A percentile compares a stretch with the other conserved stretches of the same genome.
These are phyloP conservation scores for Phytomonas sp. DNA, from an alignment of 208 protist species.

Conservation along the genomic window DNA sequence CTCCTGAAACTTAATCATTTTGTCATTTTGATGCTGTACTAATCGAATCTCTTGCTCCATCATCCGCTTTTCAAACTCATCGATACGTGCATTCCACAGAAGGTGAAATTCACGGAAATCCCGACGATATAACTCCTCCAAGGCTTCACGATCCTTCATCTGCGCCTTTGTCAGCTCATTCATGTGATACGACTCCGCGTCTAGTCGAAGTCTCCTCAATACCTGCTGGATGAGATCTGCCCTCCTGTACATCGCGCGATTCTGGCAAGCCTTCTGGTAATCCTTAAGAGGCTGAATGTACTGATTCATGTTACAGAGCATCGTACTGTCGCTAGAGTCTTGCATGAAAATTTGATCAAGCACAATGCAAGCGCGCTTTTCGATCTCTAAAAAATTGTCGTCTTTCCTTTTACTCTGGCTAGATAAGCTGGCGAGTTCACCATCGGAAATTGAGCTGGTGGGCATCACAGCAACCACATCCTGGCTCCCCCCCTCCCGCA, in stretches of 20 bases:
- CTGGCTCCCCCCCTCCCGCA: neutral
- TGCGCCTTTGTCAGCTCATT: constrained; percentile 84
- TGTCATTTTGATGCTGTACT: constrained; percentile 85
- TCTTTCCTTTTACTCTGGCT: constrained; percentile 11
- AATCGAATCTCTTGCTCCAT: constrained; percentile 69
- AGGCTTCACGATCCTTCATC: constrained; percentile 65
- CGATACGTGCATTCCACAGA: constrained; percentile 83
- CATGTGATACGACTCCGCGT: constrained; percentile 86
- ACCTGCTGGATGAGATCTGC: constrained; percentile 89
- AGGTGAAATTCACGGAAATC: constrained; percentile 84
- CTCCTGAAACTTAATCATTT: constrained; percentile 68
- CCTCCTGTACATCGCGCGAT: constrained; percentile 83
- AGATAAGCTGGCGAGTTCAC: neutral
- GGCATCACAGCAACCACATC: no score
- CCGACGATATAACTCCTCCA: constrained; percentile 82
- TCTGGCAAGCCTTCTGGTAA: constrained; percentile 77
- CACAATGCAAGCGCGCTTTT: constrained; percentile 48
- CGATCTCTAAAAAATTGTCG: constrained; percentile 33
- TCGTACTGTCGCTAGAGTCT: constrained; percentile 27
- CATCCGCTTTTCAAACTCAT: constrained; percentile 80
- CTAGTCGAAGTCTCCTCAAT: constrained; percentile 74
- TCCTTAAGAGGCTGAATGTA: constrained; percentile 56
- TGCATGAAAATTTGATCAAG: constrained; percentile 63
- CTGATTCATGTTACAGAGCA: constrained; percentile 20
- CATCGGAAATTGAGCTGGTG: neutral